These are phyloP conservation scores for Orychophragmus violaceus DNA, from an alignment of 345 rosid species.

Conservation along the genomic window DNA sequence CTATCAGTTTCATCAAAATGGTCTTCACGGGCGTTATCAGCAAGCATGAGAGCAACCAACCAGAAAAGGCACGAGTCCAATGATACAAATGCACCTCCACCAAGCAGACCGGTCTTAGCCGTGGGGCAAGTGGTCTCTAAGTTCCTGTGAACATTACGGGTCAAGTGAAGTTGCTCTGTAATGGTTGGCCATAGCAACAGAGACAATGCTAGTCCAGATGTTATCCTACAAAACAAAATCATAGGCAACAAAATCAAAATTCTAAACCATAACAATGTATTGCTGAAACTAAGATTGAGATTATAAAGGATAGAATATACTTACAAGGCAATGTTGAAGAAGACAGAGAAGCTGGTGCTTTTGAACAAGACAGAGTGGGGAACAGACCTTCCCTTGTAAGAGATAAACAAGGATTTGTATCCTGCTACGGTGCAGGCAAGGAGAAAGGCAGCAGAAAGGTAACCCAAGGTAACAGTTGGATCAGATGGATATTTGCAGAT, in stretches of 20 bases:
- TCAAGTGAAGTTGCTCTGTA: conserved; percentile 64
- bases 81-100: conserved; percentile 79
- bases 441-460: conserved; percentile 60
- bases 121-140: conserved; percentile 53
- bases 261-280: too few species aligned
- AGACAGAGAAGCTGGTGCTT: conserved; percentile 50
- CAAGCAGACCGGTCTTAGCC: conserved; percentile 83
- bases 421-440: conserved; percentile 45
- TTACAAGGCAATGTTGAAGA: conserved; percentile 80
- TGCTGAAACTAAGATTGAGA: neutral
- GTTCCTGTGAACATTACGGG: conserved; percentile 48
- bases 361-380: conserved; percentile 57
- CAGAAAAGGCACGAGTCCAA: conserved; percentile 74
- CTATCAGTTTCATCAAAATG: conserved; percentile 57
- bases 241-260: neutral
- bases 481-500: conserved; percentile 82
- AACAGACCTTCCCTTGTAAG: conserved; percentile 70
- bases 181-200: conserved; percentile 73
- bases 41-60: conserved; percentile 70
- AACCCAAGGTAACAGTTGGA: conserved; percentile 63
- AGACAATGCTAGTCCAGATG: conserved; percentile 51
- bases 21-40: conserved; percentile 77
- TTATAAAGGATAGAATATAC: neutral
- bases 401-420: conserved; percentile 55
- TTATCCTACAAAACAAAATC: conserved; percentile 37